These are phyloP conservation scores for Thymus mandschuricus DNA, from an alignment of 257 asterid genomes.

Conservation along the genomic window DNA sequence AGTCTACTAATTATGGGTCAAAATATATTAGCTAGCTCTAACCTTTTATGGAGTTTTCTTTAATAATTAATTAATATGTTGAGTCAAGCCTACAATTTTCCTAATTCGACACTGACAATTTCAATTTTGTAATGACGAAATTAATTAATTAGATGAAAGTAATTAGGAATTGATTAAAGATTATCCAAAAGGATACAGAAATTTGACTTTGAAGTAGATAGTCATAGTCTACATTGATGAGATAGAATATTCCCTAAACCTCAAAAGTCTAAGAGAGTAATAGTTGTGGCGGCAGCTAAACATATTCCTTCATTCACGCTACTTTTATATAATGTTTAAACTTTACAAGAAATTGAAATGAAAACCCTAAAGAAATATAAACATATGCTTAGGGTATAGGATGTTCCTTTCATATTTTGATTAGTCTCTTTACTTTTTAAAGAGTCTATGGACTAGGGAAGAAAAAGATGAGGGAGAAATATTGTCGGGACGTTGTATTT, in stretches of 20 bases:
- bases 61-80: too few species aligned
- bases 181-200: background rate
- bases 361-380: background rate
- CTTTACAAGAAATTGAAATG: conserved; percentile 2
- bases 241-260: conserved; percentile 33
- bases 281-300: conserved; percentile 32
- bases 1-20: too few species aligned
- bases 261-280: background rate
- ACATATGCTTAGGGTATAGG: conserved; percentile 26
- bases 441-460: background rate
- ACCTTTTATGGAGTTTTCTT: too few species aligned
- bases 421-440: background rate
- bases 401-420: conserved; percentile 20
- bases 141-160: too few species aligned
- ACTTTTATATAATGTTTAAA: conserved; percentile 20
- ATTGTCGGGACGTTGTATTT: too few species aligned
- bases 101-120: too few species aligned
- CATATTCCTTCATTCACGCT: conserved; percentile 36
- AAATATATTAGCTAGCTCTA: too few species aligned
- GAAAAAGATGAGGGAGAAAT: too few species aligned
- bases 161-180: background rate
- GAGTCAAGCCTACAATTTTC: too few species aligned
- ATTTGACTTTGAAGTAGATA: conserved; percentile 18
- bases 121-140: too few species aligned
- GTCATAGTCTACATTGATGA: conserved; percentile 21